Percentiles rank a stretch among this genome's conserved stretches.
phyloP scores from a whole-genome alignment of 768 basidiomycete species.

The Phlebiopsis gigantea region DNA sequence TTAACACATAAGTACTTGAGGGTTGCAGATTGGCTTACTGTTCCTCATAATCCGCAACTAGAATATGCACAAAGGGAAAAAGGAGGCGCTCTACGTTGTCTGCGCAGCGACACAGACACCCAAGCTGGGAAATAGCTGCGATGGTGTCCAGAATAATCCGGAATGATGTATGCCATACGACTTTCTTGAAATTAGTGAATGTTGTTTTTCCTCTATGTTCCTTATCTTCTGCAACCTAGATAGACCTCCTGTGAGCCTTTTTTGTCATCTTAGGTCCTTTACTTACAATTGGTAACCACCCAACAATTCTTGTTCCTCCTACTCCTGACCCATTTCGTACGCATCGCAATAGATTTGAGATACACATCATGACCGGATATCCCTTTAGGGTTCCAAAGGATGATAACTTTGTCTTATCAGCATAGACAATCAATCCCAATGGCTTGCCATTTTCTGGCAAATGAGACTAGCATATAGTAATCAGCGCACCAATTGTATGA shows the following conservation, averaged over 20 bases:
- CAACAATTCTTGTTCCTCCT: slow-evolving; percentile 18
- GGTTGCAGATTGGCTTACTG: too few species aligned
- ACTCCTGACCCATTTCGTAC: slow-evolving; percentile 12
- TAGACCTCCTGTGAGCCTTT: too few species aligned
- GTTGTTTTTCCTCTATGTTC: slow-evolving; percentile 8
- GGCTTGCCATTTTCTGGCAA: slow-evolving; percentile 9
- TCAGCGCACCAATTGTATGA: too few species aligned
- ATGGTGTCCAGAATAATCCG: slow-evolving; percentile 12
- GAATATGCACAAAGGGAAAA: slow-evolving; percentile 20
- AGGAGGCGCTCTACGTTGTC: slow-evolving; percentile 4
- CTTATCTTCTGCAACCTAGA: slow-evolving; percentile 12
- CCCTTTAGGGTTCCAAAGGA: slow-evolving; percentile 15
- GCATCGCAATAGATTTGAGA: slow-evolving; percentile 13
- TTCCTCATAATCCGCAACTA: slow-evolving; percentile 25
- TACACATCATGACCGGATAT: slow-evolving; percentile 16
- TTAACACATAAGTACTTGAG: too few species aligned
- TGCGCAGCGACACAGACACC: too few species aligned
- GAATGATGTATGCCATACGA: slow-evolving; percentile 22
- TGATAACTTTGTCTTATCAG: slow-evolving; percentile 19
- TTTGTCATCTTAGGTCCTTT: not conserved
- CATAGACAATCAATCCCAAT: slow-evolving; percentile 14
- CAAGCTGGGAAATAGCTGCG: slow-evolving; percentile 1
- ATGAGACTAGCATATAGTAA: too few species aligned
- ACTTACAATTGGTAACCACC: slow-evolving; percentile 23
- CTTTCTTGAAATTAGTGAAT: slow-evolving; percentile 17